Evolutionary conservation across 2,329 filamentous ascomycete genomes (phyloP).

Genomic region (Hortaea sp.): DNA sequence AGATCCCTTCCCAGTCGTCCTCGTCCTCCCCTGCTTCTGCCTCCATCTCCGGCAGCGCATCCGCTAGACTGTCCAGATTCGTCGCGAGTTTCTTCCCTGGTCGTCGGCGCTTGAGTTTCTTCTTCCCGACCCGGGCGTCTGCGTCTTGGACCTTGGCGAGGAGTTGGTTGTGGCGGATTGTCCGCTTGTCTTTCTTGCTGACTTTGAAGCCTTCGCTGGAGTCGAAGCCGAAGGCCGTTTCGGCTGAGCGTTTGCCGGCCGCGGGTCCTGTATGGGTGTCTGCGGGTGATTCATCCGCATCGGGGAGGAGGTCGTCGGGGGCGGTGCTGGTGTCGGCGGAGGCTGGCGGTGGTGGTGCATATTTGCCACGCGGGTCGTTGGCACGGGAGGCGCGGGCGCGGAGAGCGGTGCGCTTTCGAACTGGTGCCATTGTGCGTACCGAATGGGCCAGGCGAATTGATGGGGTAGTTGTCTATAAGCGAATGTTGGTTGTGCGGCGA

Average conservation of each 20-base stretch:
- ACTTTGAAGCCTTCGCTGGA: conserved; percentile 35
- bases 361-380: conserved; percentile 12
- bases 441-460: neutral
- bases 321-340: neutral
- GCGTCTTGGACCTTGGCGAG: conserved; percentile 31
- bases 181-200: conserved; percentile 73
- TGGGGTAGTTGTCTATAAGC: no score
- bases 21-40: conserved; percentile 30
- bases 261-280: conserved; percentile 1
- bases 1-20: conserved; percentile 31
- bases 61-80: conserved; percentile 64
- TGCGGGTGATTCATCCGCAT: neutral
- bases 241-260: neutral
- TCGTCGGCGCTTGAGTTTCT: conserved; percentile 48
- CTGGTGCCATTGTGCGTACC: neutral
- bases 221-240: conserved; percentile 18
- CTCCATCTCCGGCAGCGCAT: conserved; percentile 60
- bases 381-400: conserved; percentile 9
- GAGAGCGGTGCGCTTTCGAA: conserved; percentile 5
- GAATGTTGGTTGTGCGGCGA: no score
- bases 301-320: neutral
- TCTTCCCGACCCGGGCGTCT: conserved; percentile 52
- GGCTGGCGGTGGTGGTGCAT: conserved; percentile 11
- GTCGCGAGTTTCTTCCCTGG: conserved; percentile 70
- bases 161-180: conserved; percentile 71